Evolutionary conservation across 2,329 filamentous ascomycete species (phyloP).

Genomic region (Monosporascus cannonballus): DNA sequence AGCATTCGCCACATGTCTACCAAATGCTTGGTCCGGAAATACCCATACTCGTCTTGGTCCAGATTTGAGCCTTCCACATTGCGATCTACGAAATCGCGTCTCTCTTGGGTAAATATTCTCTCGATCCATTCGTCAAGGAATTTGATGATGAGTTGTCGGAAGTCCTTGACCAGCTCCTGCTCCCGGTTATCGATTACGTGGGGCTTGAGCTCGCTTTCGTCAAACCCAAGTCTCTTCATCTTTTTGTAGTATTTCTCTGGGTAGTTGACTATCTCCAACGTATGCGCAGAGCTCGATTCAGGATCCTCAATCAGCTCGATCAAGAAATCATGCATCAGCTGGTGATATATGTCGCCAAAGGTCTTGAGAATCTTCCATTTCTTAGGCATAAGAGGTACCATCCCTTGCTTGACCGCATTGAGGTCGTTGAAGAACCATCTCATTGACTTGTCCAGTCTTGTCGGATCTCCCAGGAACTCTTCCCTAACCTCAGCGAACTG

Average conservation of each 20-base stretch:
- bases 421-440: slow-evolving; percentile 98
- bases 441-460: slow-evolving; percentile 77
- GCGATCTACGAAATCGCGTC: slow-evolving; percentile 72
- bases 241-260: slow-evolving; percentile 94
- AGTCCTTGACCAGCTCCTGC: slow-evolving; percentile 84
- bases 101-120: slow-evolving; percentile 78
- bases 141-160: slow-evolving; percentile 89
- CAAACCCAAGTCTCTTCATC: slow-evolving; percentile 84
- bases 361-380: slow-evolving; percentile 95
- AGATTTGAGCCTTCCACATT: slow-evolving; percentile 68
- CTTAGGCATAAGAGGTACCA: slow-evolving; percentile 86
- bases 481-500: slow-evolving; percentile 69
- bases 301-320: slow-evolving; percentile 77
- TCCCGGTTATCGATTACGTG: slow-evolving; percentile 89
- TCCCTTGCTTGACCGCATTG: slow-evolving; percentile 87
- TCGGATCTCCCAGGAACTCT: slow-evolving; percentile 77
- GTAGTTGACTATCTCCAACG: slow-evolving; percentile 90
- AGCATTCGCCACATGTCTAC: slow-evolving; percentile 98
- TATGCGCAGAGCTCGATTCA: slow-evolving; percentile 77
- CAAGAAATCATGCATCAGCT: slow-evolving; percentile 92
- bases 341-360: slow-evolving; percentile 86
- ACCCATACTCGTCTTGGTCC: slow-evolving; percentile 81
- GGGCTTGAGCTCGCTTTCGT: slow-evolving; percentile 68
- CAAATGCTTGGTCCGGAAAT: slow-evolving; percentile 85
- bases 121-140: slow-evolving; percentile 98